Base-by-base conservation (phyloP, 371 early-diverging fungal species). In the Rhizopus sp. region DNA sequence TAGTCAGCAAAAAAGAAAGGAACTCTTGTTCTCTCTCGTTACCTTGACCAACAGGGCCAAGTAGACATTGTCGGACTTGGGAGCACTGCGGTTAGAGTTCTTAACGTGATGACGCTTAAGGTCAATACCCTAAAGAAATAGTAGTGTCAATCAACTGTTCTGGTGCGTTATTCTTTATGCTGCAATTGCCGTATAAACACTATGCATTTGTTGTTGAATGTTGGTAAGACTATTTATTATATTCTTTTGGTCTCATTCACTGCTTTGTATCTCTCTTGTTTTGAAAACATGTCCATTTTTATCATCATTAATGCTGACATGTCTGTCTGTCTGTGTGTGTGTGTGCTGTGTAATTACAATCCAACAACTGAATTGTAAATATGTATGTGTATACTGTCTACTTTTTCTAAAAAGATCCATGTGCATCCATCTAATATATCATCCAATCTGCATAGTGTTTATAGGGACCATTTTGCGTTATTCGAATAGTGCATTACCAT, bases 51-150 rank as follows among this genome's bases (percentile, higher is more conserved):
- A 88, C 77, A 97, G 87, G 72, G 87, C 82, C 77, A 96, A 81
- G 90, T 97, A 97, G 73, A 93, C 93, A 80, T 97, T 88, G 73
- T 92, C 82, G 65, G 91, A 91, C 77, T 86, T 84, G 77, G 98
- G 96, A 60, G 88, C 93, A 70, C 80, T 72, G 73, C 98, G 86
- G 80, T 83, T 80, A 62, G 82, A 82, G 84, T 91, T 94, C 90
- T 90, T 93, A 72, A 87, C 89, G 91, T 97, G 96, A 82, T 96
- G 93, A 79, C 92, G 89, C 81, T 88, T 88, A 70, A 94, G 86
- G 85, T 96, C 97, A 82, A 95, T 93, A 93, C 95, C 97, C 97
- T 92, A 17, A 13, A 46, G 33, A 39, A 51, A 49, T 42, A 15
- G 15, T 7, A n/a, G 1, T 13, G 38, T 42, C 44, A 17, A n/a